A percentile compares a stretch with the other conserved stretches of the same genome.
phyloP scores from a whole-genome alignment of 768 basidiomycete genomes.

The Psilocybe tampanensis region DNA sequence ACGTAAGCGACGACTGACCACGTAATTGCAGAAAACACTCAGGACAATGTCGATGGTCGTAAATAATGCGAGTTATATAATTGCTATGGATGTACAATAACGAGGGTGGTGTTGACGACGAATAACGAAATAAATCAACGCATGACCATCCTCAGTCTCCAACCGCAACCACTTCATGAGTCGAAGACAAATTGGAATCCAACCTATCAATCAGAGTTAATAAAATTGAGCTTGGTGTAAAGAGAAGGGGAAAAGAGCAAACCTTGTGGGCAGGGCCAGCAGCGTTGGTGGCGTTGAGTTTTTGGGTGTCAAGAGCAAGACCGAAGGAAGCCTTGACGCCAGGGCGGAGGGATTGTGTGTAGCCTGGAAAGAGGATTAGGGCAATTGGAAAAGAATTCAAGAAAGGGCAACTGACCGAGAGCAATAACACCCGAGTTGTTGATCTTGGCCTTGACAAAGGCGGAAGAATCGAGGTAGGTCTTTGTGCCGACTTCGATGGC shows the following conservation, averaged over 20 bases:
- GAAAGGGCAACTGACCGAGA: constrained; percentile 53
- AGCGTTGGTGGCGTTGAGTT: constrained; percentile 73
- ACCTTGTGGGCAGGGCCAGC: constrained; percentile 80
- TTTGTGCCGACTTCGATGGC: constrained; percentile 95
- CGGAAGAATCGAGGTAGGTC: constrained; percentile 84
- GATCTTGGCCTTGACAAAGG: constrained; percentile 98
- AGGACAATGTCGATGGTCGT: neutral
- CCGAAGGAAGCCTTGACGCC: constrained; percentile 94
- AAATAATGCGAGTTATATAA: neutral
- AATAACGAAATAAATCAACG: constrained; percentile 20
- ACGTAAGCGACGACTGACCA: neutral
- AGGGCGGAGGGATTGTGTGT: constrained; percentile 92
- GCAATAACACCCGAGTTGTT: constrained; percentile 93
- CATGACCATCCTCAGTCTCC: constrained; percentile 36
- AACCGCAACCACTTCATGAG: constrained; percentile 47
- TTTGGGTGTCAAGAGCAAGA: constrained; percentile 93
- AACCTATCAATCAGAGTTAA: constrained; percentile 41
- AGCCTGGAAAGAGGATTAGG: constrained; percentile 52
- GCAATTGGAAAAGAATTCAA: neutral
- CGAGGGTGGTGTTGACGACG: neutral
- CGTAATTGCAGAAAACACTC: neutral
- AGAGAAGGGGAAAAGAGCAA: constrained; percentile 12
- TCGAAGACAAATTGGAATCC: constrained; percentile 79
- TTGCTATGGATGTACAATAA: neutral
- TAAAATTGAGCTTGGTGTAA: neutral